Conservation (phyloP, 306 rosid genomes). For the Datisca glomerata region DNA sequence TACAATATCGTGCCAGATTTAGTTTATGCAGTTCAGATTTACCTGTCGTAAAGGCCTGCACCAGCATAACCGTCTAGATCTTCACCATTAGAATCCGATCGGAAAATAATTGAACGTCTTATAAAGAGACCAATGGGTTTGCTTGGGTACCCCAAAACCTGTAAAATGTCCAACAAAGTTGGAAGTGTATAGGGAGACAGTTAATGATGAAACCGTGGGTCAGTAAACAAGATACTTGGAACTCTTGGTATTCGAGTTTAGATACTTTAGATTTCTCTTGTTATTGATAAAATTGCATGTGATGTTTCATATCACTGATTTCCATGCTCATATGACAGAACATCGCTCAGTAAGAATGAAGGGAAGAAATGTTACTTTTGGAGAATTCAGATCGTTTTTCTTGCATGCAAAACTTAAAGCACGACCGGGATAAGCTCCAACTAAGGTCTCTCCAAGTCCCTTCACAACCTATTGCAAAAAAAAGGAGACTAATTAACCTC, state of each 20-base stretch:
- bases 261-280: too few species aligned
- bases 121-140: constrained; percentile 86
- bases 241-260: too few species aligned
- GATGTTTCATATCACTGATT: background rate
- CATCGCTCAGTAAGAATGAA: background rate
- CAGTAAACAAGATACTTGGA: too few species aligned
- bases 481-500: constrained; percentile 5
- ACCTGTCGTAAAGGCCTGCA: constrained; percentile 99
- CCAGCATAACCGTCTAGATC: constrained; percentile 99
- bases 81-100: constrained; percentile 98
- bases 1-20: too few species aligned
- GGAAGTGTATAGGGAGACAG: too few species aligned
- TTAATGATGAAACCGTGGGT: too few species aligned
- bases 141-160: constrained; percentile 97
- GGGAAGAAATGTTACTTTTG: constrained; percentile 41
- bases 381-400: constrained; percentile 66
- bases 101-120: constrained; percentile 67
- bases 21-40: constrained; percentile 9
- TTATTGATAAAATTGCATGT: too few species aligned
- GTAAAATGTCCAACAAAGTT: too few species aligned
- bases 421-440: constrained; percentile 99
- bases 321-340: constrained; percentile 3
- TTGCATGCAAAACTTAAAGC: constrained; percentile 89
- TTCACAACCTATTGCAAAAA: constrained; percentile 66
- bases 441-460: constrained; percentile 97